phyloP scores from a whole-genome alignment of 306 rosid species.

The Carpinus fangiana region DNA sequence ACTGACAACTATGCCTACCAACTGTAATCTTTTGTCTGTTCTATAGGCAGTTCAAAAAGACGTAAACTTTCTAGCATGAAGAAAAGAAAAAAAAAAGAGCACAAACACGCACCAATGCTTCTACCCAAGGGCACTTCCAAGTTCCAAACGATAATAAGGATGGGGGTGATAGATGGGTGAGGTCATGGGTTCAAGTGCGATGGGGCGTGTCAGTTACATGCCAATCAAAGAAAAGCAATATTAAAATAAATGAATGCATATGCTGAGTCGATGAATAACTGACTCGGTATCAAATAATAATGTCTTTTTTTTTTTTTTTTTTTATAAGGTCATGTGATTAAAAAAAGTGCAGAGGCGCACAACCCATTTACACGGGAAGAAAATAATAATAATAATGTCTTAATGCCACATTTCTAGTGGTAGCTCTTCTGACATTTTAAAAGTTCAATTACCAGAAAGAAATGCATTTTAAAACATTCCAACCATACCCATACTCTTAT shows the following conservation, averaged over 20 bases:
- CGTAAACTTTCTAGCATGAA: not conserved
- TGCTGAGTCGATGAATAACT: not conserved
- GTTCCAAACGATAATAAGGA: not conserved
- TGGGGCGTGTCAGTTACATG: not conserved
- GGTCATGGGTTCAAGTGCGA: not conserved
- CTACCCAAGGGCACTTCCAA: not conserved
- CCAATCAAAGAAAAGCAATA: conserved; percentile 6
- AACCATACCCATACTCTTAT: not conserved
- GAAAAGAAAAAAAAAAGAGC: not conserved
- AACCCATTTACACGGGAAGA: no score
- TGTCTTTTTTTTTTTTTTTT: not conserved
- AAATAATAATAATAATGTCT: not conserved
- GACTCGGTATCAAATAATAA: not conserved
- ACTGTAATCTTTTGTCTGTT: not conserved
- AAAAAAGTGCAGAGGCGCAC: no score
- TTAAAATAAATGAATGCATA: not conserved
- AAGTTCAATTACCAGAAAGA: not conserved
- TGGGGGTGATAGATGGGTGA: not conserved
- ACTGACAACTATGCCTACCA: not conserved
- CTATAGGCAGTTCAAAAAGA: not conserved
- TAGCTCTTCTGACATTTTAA: not conserved
- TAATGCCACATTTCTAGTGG: not conserved
- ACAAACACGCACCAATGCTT: not conserved
- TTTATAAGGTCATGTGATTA: no score
- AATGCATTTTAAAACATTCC: not conserved